Evolutionary conservation across 805 yeast species (phyloP).

Genomic region (Hanseniaspora opuntiae): DNA sequence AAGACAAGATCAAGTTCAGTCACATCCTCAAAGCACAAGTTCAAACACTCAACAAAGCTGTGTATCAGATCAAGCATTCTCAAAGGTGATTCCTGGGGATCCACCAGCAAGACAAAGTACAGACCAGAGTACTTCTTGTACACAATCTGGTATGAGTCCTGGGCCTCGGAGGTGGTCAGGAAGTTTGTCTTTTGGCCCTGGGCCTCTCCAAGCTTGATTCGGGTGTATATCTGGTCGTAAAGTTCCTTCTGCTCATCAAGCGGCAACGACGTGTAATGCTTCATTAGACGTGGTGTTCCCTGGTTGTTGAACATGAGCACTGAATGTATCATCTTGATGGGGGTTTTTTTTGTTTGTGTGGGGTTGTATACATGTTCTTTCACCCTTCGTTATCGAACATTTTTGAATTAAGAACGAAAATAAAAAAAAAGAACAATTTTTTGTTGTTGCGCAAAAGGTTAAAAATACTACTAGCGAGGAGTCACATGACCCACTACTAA

Average conservation of each 20-base stretch:
- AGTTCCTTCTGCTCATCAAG: slow-evolving; percentile 1
- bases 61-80: slow-evolving; percentile 90
- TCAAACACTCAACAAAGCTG: slow-evolving; percentile 89
- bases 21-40: slow-evolving; percentile 83
- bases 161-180: slow-evolving; percentile 28
- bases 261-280: slow-evolving; percentile 75
- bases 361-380: too few relatives aligned
- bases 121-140: slow-evolving; percentile 90
- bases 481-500: background rate
- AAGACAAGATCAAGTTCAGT: slow-evolving; percentile 94
- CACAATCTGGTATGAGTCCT: slow-evolving; percentile 72
- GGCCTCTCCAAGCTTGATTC: slow-evolving; percentile 1
- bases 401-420: too few relatives aligned
- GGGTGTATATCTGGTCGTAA: slow-evolving; percentile 2
- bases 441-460: too few relatives aligned
- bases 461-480: too few relatives aligned
- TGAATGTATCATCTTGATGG: slow-evolving; percentile 58
- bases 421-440: too few relatives aligned
- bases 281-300: slow-evolving; percentile 77
- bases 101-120: slow-evolving; percentile 91
- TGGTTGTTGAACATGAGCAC: slow-evolving; percentile 77
- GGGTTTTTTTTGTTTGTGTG: too few relatives aligned
- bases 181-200: slow-evolving; percentile 26
- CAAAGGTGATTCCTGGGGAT: slow-evolving; percentile 86
- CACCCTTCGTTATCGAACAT: too few relatives aligned